Evolutionary conservation across 345 rosid species (phyloP), one percentile per base, ranked within the genome.

Genomic region (Salix suchowensis): DNA sequence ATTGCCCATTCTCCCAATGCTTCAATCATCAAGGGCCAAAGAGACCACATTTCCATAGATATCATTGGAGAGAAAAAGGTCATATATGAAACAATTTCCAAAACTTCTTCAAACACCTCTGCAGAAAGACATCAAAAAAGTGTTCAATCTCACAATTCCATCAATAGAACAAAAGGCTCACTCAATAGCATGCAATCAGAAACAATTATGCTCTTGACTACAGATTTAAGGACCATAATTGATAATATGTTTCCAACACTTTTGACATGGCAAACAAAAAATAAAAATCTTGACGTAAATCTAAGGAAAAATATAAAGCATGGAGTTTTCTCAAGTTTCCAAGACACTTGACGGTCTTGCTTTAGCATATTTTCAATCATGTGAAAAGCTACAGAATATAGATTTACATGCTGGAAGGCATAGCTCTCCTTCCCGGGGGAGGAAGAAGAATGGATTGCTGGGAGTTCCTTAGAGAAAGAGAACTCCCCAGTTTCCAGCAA

Each of bases 31-130:
- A 96, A 84, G 37, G 98, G 97, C 99, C 99, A 96, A 54, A 96
- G 97, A 82, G 89, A 91, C 99, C 99, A 96, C 97, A 96, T 92
- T 40, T 89, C 97, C 83, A 89, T 67, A 48, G 99, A 92, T 86
- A 96, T 94, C 48, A 87, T 89, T 26, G 99, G 99, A 68, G 98
- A 89, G 80, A 90, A 96, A 84, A 93, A 94, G 76, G 99, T 93
- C 99, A 96, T 94, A 79, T 92, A 91, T n/a, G 98, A 92, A 60
- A 92, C 96, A 81, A 96, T 94, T 85, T 96, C 99, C 92, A 94
- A 80, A 74, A 96, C 95, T 88, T 96, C 99, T 88, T 96, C 99
- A 85, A 90, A 96, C 71, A 96, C 99, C 91, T 96, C 99, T 96
- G 92, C 82, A 79, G 26, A 80, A 85, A 64, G 26, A 78, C 69